Evolutionary conservation across 306 rosid genomes (phyloP).

Genomic region (Begonia masoniana): DNA sequence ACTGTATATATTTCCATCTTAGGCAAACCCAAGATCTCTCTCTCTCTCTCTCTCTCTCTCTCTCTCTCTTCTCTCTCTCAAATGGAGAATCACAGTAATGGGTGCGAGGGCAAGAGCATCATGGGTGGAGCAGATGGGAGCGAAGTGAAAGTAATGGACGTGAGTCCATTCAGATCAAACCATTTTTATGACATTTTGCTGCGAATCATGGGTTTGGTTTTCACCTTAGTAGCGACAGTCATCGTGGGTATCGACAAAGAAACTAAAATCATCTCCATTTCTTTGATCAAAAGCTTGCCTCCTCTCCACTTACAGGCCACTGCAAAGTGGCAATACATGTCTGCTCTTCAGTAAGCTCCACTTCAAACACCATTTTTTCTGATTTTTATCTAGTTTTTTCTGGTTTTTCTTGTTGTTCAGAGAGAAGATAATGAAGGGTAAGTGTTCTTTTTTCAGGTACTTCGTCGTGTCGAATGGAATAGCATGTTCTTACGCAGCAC

Average conservation of each 20-base stretch:
- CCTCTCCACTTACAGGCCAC: conserved; percentile 28
- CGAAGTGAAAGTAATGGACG: conserved; percentile 25
- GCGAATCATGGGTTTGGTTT: conserved; percentile 19
- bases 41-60: neutral
- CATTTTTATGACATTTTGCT: conserved; percentile 17
- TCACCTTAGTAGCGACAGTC: conserved; percentile 32
- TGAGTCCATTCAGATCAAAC: neutral
- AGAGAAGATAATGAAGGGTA: too few species aligned
- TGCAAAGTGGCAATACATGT: conserved; percentile 60
- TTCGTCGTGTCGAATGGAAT: conserved; percentile 45
- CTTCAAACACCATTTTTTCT: neutral
- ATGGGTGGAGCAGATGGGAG: conserved; percentile 20
- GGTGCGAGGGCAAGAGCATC: neutral
- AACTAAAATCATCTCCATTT: conserved; percentile 21
- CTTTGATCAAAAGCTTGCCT: conserved; percentile 14
- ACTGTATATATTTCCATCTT: too few species aligned
- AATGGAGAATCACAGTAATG: conserved; percentile 6
- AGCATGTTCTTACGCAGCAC: conserved; percentile 46
- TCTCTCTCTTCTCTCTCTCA: neutral
- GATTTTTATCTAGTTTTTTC: too few species aligned
- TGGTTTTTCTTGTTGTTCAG: too few species aligned
- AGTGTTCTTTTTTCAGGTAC: conserved; percentile 18
- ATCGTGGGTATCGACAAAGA: conserved; percentile 33
- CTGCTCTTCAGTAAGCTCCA: conserved; percentile 42
- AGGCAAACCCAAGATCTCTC: too few species aligned